Evolutionary conservation across 164 flowering plant species (phyloP).

Genomic region (Umbellularia californica): DNA sequence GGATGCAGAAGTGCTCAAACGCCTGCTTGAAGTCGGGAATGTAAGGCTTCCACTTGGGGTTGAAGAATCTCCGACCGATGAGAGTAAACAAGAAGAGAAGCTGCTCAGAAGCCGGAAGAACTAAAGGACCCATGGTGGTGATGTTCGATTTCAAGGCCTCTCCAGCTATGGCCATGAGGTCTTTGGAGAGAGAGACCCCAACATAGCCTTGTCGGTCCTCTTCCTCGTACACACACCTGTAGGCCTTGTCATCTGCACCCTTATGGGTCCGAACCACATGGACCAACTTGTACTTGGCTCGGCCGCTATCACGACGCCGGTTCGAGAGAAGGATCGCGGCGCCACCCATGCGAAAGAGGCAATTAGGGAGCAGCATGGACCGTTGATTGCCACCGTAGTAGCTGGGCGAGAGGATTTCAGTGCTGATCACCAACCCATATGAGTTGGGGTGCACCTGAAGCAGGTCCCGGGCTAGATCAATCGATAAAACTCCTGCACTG

Average conservation of each 20-base stretch:
- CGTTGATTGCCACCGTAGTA: constrained; percentile 14
- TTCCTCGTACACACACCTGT: constrained; percentile 18
- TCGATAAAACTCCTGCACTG: constrained; percentile 19
- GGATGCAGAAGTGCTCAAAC: constrained; percentile 23
- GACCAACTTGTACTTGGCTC: constrained; percentile 16
- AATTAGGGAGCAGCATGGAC: constrained; percentile 20
- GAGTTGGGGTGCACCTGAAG: constrained; percentile 19
- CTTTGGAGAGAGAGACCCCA: constrained; percentile 16
- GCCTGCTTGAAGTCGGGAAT: constrained; percentile 24
- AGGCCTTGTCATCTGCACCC: constrained; percentile 18
- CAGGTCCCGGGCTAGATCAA: constrained; percentile 19
- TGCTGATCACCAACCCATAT: constrained; percentile 16
- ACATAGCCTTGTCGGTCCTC: constrained; percentile 13
- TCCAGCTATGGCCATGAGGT: constrained; percentile 18
- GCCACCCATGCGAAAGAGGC: constrained; percentile 22
- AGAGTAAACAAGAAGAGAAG: constrained; percentile 18
- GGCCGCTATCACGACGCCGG: constrained; percentile 12
- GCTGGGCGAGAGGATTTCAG: constrained; percentile 20
- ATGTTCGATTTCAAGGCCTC: constrained; percentile 21
- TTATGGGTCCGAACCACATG: constrained; percentile 21
- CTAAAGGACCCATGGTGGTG: constrained; percentile 21
- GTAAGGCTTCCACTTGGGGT: constrained; percentile 21
- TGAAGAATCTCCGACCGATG: constrained; percentile 12
- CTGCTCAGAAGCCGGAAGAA: constrained; percentile 18
- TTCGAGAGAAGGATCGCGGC: constrained; percentile 17